These are phyloP conservation scores for Heliosperma pusillum DNA, from an alignment of 148 eudicot genomes.

Conservation along the genomic window DNA sequence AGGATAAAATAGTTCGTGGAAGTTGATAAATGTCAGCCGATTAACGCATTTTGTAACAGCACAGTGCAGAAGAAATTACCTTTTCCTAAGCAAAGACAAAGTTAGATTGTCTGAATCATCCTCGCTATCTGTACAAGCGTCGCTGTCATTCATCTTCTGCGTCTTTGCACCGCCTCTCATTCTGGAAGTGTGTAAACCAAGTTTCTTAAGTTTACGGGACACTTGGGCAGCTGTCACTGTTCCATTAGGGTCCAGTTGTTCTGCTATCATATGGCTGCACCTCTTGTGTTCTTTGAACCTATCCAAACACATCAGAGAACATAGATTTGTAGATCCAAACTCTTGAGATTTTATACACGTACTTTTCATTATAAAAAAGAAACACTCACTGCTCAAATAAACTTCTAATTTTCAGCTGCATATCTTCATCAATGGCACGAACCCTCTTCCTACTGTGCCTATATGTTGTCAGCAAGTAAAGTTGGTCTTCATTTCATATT, in stretches of 20 bases:
- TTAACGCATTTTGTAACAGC: not conserved
- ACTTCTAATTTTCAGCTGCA: conserved; percentile 59
- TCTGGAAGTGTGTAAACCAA: conserved; percentile 60
- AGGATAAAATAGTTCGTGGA: not conserved
- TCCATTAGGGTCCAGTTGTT: conserved; percentile 63
- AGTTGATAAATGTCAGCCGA: not conserved
- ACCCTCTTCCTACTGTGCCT: conserved; percentile 75
- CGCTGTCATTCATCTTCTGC: conserved; percentile 45
- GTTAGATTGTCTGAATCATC: conserved; percentile 54
- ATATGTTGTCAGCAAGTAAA: conserved; percentile 17
- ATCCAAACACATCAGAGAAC: conserved; percentile 17
- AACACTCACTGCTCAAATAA: conserved; percentile 78
- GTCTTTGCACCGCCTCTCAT: conserved; percentile 34
- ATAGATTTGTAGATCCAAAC: not conserved
- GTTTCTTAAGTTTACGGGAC: conserved; percentile 80
- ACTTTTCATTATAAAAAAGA: not conserved
- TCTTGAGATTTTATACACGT: not conserved
- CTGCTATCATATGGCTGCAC: conserved; percentile 91
- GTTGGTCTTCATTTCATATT: conserved; percentile 1
- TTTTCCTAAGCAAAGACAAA: conserved; percentile 49
- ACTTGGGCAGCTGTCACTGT: conserved; percentile 69
- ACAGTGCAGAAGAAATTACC: conserved; percentile 37
- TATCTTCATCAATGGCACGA: conserved; percentile 58
- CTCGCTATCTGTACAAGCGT: conserved; percentile 37
- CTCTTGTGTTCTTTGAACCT: conserved; percentile 90